Base-by-base conservation (phyloP, 148 eudicot species). In the Rhododendron henanense region DNA sequence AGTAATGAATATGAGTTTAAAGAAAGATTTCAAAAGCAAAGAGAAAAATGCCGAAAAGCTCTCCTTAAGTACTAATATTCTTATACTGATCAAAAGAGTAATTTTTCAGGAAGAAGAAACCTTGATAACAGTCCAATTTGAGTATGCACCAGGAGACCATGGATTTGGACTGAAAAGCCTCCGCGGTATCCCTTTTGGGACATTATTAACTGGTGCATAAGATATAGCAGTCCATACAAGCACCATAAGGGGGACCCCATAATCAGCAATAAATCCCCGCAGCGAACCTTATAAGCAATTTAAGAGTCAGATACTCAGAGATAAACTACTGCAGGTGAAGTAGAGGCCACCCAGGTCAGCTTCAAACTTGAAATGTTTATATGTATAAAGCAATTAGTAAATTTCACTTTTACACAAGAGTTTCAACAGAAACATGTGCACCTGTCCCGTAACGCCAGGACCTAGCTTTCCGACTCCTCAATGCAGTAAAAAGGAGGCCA, bases 401-500 rank as follows among this genome's bases (percentile, higher is more conserved):
- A 63, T 81, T 51, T 53, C 83, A 55, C 2, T 16, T 51, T 81
- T 53, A 80, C 19, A 19, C 59, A 73, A 41, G 31, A 55, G 35
- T 82, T 75, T 16, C 71, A 73, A 31, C 80, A 59, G 15, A 83
- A 67, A 75, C 83, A 85, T 78, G 45, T 87, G 35, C 86, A 97
- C 99, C 99, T 89, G 98, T 47, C n/a, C 98, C 99, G 90, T 95
- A 97, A 31, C 97, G 98, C 99, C 99, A 97, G 33, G 98, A 94
- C 90, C 99, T 92, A 85, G 99, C 99, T 89, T 93, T 95, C 73
- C 99, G 98, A 84, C 99, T 95, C 83, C 85, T 91, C 84, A 95
- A 82, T 69, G 96, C 96, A 83, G 96, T 94, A 41, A 91, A 78
- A 87, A 97, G 98, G 88, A 97, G 98, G 80, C 99, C 99, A 90